phyloP scores from a whole-genome alignment of 805 yeast species.

The Saturnispora silvae region DNA sequence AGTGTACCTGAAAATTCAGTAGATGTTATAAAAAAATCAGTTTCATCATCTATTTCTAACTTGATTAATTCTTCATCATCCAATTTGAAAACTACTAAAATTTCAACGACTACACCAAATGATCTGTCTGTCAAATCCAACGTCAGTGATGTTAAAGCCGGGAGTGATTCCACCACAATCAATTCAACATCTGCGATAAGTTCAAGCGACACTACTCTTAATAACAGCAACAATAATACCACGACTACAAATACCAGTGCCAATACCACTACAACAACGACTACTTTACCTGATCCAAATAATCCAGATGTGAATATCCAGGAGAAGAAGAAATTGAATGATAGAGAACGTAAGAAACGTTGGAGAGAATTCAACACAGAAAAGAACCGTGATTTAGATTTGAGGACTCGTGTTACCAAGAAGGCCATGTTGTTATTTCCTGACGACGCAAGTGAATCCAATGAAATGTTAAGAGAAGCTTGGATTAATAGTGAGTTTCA shows the following conservation, averaged over 20 bases:
- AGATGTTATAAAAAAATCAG: conserved; percentile 9
- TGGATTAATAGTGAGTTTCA: conserved; percentile 75
- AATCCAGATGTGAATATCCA: conserved; percentile 15
- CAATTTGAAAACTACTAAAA: not conserved
- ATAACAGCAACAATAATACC: not conserved
- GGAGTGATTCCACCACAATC: too few species aligned
- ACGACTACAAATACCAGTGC: not conserved
- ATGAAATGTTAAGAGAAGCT: conserved; percentile 38
- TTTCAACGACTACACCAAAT: not conserved
- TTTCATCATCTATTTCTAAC: conserved; percentile 10
- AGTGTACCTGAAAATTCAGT: conserved; percentile 8
- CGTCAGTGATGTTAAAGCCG: too few species aligned
- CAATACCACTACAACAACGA: not conserved
- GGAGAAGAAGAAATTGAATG: conserved; percentile 53
- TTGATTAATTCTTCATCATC: conserved; percentile 5
- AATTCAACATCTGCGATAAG: too few species aligned
- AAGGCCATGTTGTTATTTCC: conserved; percentile 66
- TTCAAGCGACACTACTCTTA: too few species aligned
- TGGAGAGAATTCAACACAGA: conserved; percentile 78
- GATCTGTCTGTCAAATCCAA: too few species aligned
- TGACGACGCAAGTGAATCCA: conserved; percentile 36
- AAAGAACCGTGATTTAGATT: conserved; percentile 79
- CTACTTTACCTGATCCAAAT: conserved; percentile 23
- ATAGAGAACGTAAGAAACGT: conserved; percentile 66
- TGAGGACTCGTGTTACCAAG: conserved; percentile 65